phyloP scores from a whole-genome alignment of 805 yeast species.

The Spencermartinsiella europaea region DNA sequence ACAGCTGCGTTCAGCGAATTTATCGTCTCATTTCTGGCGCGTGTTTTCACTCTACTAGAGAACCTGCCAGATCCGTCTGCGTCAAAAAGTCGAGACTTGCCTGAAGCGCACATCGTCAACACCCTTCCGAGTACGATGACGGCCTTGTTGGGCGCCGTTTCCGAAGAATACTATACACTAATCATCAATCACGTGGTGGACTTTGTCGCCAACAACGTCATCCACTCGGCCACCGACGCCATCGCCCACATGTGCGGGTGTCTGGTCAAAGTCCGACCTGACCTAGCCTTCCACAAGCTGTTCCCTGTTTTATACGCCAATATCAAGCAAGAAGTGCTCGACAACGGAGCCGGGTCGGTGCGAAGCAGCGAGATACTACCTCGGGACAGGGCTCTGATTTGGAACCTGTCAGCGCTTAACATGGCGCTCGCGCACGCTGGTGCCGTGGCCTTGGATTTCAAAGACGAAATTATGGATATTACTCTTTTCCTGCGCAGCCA shows the following conservation, averaged over 20 bases:
- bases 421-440: constrained; percentile 69
- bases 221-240: constrained; percentile 54
- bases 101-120: constrained; percentile 45
- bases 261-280: constrained; percentile 60
- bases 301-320: constrained; percentile 43
- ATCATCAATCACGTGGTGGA: constrained; percentile 33
- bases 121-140: constrained; percentile 35
- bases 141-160: constrained; percentile 30
- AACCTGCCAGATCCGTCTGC: constrained; percentile 57
- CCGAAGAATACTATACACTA: constrained; percentile 26
- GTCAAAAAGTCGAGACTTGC: constrained; percentile 35
- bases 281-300: constrained; percentile 39
- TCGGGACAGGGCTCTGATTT: constrained; percentile 70
- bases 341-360: constrained; percentile 74
- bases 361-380: constrained; percentile 62
- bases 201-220: constrained; percentile 55
- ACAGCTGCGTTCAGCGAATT: constrained; percentile 64
- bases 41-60: constrained; percentile 61
- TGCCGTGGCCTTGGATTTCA: constrained; percentile 39
- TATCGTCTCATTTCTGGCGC: constrained; percentile 49
- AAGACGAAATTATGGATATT: constrained; percentile 44
- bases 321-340: constrained; percentile 61
- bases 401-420: constrained; percentile 65
- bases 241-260: constrained; percentile 70
- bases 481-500: constrained; percentile 38